Base-by-base conservation (phyloP, 1,284 basidiomycete species). In the Boletellus deceptivus region DNA sequence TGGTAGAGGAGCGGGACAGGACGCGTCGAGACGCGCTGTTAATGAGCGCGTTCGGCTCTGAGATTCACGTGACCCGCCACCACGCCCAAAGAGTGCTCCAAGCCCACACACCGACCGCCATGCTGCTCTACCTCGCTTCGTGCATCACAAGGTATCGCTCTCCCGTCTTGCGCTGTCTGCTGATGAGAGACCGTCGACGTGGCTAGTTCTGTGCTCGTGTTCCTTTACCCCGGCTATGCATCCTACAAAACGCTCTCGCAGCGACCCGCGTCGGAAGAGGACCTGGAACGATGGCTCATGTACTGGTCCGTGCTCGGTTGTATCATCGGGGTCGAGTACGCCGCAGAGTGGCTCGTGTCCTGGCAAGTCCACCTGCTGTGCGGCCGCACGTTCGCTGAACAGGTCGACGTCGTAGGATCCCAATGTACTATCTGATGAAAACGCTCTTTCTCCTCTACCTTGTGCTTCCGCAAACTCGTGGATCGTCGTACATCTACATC, bases 291-390 rank as follows among this genome's bases (percentile, higher is more conserved):
- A 71, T 92, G 91, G 90, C 74, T 92, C 46, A 93, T 91, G 89
- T 93, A 92, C 62, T 93, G 91, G 91, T 86, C 83, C 29, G 89
- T 93, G 0, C 79, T 93, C 11, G 91, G 88, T 0, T 84, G 83
- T 62, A 79, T 92, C 53, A 75, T 90, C 31, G 80, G 79, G 6
- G 71, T 86, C 17, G 91, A 93, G 65, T 85, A 85, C 59, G 74
- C 87, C 38, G 87, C 86, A 17, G 90, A 92, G 64, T 92, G 91
- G 89, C 66, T 83, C n/a, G 72, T 93, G 18, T 85, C 82, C 55
- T 93, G 91, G 89, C 90, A 58, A 59, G 77, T 70, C 51, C 13
- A 25, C 34, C 45, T 24, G 31, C 59, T 49, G 48, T 52, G 38
- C 46, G 50, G 35, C 48, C 31, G 41, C 47, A 38, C 43, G 18